phyloP scores from a whole-genome alignment of 1,139 yeast genomes.

The Geotrichum klebahnii region DNA sequence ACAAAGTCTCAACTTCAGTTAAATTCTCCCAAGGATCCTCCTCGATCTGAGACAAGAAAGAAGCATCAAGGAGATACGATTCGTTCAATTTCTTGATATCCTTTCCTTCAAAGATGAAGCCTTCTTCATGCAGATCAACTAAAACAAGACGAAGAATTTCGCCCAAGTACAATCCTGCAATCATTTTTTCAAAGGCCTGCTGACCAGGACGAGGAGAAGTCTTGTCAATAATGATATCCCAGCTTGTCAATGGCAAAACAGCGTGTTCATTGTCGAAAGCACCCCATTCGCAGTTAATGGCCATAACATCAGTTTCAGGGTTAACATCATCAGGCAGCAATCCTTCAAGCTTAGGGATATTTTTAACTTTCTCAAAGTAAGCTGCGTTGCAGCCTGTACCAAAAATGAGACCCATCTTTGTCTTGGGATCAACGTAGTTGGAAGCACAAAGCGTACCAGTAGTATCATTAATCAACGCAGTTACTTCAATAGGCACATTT shows the following conservation, averaged over 20 bases:
- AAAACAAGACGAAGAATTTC: conserved; percentile 81
- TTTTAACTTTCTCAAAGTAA: conserved; percentile 71
- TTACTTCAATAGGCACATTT: conserved; percentile 74
- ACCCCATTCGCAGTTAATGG: conserved; percentile 97
- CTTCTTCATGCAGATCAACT: conserved; percentile 63
- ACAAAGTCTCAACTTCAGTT: conserved; percentile 65
- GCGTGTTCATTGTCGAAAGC: conserved; percentile 89
- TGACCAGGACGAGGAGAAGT: conserved; percentile 96
- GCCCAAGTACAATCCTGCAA: conserved; percentile 93
- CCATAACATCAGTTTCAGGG: conserved; percentile 66
- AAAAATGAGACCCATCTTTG: conserved; percentile 92
- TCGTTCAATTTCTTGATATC: conserved; percentile 56
- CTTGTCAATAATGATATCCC: conserved; percentile 72
- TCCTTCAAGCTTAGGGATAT: conserved; percentile 82
- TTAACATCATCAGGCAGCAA: conserved; percentile 58
- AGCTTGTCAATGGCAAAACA: conserved; percentile 80
- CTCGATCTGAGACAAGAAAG: conserved; percentile 81
- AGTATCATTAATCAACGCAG: conserved; percentile 93
- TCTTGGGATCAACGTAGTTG: conserved; percentile 79
- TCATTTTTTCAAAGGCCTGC: conserved; percentile 95
- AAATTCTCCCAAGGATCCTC: conserved; percentile 87
- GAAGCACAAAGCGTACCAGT: conserved; percentile 97
- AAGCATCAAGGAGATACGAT: conserved; percentile 78
- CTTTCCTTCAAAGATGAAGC: conserved; percentile 65
- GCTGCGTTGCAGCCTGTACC: conserved; percentile 99